Base-by-base conservation (phyloP, 2,329 filamentous ascomycete genomes). In the Sclerotinia minor region DNA sequence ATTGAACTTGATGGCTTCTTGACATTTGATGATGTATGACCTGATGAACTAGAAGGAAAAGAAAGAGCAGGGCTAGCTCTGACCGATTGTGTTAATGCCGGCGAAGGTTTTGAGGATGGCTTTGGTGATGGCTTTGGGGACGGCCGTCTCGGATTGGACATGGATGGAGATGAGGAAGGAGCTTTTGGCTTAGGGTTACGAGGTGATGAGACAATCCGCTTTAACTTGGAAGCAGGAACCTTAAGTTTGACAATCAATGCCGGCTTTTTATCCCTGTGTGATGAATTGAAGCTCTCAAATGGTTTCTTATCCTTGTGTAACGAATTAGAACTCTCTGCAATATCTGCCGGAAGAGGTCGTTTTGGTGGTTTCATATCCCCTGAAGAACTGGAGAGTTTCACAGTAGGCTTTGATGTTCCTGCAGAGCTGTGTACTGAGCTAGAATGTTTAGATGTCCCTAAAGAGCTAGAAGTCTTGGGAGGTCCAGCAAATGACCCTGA, bases 331-430 rank as follows among this genome's bases (percentile, higher is more conserved):
- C 49, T 47, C n/a, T 61, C 65, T 38, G 57, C 57, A 45, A 67
- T 53, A 63, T 71, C 69, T 60, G 50, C 45, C n/a, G 67, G 68
- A 38, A 64, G 65, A 65, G 71, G 71, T 32, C 74, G 69, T 60
- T 74, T 74, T 2, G 72, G 72, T 49, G 73, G 69, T 65, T 69
- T 74, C 68, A 71, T 70, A 29, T 45, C 52, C 26, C 70, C 67
- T 15, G 64, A 66, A 26, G 29, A 59, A 35, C 44, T 68, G 35
- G 38, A 44, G 6, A 63, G 24, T 47, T 67, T 67, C 5, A 60
- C 38, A 32, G 54, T 17, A 15, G 55, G 13, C n/a, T 67, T 67
- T 17, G 19, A 9, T 49, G 26, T 41, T 21, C 3, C n/a, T 45
- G 45, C 24, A 44, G 45, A 38, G 24, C 15, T 47, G 19, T 55